Conservation (phyloP, 1,139 yeast genomes). For the Taphrina wiesneri region DNA sequence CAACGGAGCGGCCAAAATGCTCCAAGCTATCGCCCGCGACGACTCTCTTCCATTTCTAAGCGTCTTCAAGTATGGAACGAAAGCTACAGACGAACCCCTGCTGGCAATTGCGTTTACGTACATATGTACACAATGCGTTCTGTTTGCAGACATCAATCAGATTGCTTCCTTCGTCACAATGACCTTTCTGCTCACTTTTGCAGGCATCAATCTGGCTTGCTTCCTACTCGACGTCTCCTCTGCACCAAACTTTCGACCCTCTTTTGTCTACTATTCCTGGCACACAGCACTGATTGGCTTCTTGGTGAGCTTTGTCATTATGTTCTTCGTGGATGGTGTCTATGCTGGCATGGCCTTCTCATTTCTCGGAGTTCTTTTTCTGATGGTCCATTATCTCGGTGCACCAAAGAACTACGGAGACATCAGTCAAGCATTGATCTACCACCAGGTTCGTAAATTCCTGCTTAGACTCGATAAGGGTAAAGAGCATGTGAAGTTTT, state of each 20-base stretch:
- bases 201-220: conserved; percentile 90
- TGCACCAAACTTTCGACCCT: conserved; percentile 95
- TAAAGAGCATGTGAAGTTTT: conserved; percentile 90
- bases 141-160: conserved; percentile 86
- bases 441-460: conserved; percentile 93
- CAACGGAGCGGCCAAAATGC: conserved; percentile 87
- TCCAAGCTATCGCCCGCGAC: conserved; percentile 89
- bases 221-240: conserved; percentile 81
- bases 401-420: conserved; percentile 98
- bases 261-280: conserved; percentile 80
- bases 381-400: conserved; percentile 80
- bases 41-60: conserved; percentile 74
- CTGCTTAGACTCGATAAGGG: conserved; percentile 61
- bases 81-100: conserved; percentile 55
- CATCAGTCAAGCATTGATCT: conserved; percentile 63
- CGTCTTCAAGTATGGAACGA: conserved; percentile 56
- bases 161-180: conserved; percentile 93
- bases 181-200: conserved; percentile 95
- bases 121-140: conserved; percentile 74
- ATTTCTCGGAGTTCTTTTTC: conserved; percentile 63
- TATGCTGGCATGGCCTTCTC: conserved; percentile 77
- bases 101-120: conserved; percentile 74
- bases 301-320: conserved; percentile 67
- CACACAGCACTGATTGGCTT: conserved; percentile 80
- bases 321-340: conserved; percentile 90